phyloP scores from a whole-genome alignment of 495 filamentous ascomycete species.

The Penicillium ochrochloron region DNA sequence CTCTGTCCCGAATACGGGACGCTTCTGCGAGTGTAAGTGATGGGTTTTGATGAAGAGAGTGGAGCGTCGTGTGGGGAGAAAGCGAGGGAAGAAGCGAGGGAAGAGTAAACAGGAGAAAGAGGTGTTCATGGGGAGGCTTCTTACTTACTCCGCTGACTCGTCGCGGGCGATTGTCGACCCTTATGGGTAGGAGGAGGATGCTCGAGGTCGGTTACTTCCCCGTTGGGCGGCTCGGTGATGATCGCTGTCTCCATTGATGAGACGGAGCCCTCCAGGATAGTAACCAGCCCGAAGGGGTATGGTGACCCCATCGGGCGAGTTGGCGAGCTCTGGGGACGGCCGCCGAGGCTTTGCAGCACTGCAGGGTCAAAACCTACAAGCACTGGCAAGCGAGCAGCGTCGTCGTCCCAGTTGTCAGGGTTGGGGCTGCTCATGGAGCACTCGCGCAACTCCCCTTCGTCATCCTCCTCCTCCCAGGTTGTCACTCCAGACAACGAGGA shows the following conservation, averaged over 20 bases:
- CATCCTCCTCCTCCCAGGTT: background rate
- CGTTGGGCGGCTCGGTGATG: background rate
- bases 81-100: background rate
- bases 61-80: background rate
- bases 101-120: background rate
- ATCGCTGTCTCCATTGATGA: background rate
- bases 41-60: background rate
- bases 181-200: background rate
- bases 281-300: background rate
- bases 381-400: background rate
- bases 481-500: conserved; percentile 5
- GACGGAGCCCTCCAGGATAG: background rate
- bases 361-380: background rate
- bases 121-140: background rate
- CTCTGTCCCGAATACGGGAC: conserved; percentile 3
- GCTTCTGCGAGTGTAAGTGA: background rate
- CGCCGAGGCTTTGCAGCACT: background rate
- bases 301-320: background rate
- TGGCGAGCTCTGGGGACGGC: background rate
- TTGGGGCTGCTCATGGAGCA: background rate
- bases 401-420: background rate
- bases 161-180: background rate
- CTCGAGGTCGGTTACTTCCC: background rate
- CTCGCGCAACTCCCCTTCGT: background rate
- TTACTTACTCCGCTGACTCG: background rate